Base-by-base conservation (phyloP, 1,284 basidiomycete species). In the Cryptococcus sp. region DNA sequence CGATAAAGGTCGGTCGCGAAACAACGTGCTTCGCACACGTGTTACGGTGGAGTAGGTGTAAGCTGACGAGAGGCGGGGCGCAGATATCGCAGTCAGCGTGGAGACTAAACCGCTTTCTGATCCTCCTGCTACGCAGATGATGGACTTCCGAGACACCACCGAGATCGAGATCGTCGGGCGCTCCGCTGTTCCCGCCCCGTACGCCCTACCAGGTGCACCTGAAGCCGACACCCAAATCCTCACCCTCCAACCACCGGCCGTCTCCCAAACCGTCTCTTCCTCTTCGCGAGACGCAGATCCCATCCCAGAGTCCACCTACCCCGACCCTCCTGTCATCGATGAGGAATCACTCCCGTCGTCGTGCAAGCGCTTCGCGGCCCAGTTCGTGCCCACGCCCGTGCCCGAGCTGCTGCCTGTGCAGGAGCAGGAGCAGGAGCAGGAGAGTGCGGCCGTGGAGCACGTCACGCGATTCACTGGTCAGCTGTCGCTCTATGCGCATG, bases 41-140 rank as follows among this genome's bases (percentile, higher is more conserved):
- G 28, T 13, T 7, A 12, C 40, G 40, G 13, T 42, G 40, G 38
- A 11, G 15, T 44, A 38, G 21, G 21, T 18, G 18, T 24, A 28
- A 3, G 20, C 36, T 42, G 44, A 13, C 18, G 8, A 15, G 5
- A 43, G 18, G 4, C 13, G n/a, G 20, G 20, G 13, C 13, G n/a
- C n/a, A 23, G 15, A 18, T 23, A n/a, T 15, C 23, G 16, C 15
- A 37, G 20, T 13, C 7, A 20, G n/a, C 7, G 56, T 70, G 6
- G 64, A 68, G 46, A 54, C 40, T 11, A 52, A 57, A 39, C 63
- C 63, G 11, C 37, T 69, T 24, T 65, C 62, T 6, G 66, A 72
- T 49, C 68, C 68, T 3, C 66, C 68, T 8, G 72, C 68, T 4
- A 69, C 69, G 12, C 67, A 69, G 38, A 70, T 72, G 70, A 50